A percentile compares a stretch with the other conserved stretches of the same genome.
Conservation (phyloP, 2,329 filamentous ascomycete species). For the Leptographium procerum region DNA sequence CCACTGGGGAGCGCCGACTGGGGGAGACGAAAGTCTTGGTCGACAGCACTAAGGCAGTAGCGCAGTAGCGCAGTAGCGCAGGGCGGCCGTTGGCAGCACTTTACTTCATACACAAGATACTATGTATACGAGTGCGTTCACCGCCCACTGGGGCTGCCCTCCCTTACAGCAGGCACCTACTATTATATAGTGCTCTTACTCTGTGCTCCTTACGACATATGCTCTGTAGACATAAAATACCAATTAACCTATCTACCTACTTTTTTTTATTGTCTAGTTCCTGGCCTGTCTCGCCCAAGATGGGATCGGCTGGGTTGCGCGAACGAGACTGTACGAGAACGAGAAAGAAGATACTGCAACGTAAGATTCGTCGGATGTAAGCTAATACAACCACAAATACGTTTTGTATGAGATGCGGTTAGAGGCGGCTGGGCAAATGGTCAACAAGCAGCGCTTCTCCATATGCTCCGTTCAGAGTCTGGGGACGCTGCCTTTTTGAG, state of each 20-base stretch:
- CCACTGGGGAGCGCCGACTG: constrained; percentile 5
- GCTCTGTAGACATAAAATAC: too few relatives aligned
- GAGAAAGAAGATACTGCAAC: background rate
- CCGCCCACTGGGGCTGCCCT: background rate
- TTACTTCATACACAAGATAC: too few relatives aligned
- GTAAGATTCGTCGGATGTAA: background rate
- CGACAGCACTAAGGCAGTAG: constrained; percentile 8
- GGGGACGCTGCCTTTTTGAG: too few relatives aligned
- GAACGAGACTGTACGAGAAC: too few relatives aligned
- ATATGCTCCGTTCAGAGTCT: too few relatives aligned
- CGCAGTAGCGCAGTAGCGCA: constrained; percentile 9
- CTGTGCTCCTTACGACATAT: too few relatives aligned
- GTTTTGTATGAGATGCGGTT: too few relatives aligned
- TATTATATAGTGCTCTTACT: too few relatives aligned
- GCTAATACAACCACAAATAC: too few relatives aligned
- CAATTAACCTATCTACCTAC: too few relatives aligned
- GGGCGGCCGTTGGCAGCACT: background rate
- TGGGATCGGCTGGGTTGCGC: background rate
- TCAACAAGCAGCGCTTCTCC: background rate
- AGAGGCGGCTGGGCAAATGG: background rate
- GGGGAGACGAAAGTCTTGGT: constrained; percentile 1
- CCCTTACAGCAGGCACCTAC: background rate
- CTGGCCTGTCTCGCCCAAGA: background rate
- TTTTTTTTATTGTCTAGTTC: background rate
- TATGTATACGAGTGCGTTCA: background rate